phyloP scores from a whole-genome alignment of 192 early-diverging fungal genomes.

The Backusella circina region DNA sequence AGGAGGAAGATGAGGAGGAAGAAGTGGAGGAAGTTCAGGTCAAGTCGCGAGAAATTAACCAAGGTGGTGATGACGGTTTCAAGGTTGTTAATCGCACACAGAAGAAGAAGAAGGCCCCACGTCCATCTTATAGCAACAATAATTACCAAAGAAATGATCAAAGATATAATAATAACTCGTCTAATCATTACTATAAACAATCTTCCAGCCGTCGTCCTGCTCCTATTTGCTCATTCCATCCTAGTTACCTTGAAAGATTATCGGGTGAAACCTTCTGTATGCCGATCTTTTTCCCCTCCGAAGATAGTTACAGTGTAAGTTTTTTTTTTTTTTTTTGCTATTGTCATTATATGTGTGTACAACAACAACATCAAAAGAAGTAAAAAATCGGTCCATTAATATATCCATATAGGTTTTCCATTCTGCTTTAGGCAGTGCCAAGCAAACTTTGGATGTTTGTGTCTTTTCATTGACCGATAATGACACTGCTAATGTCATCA shows the following conservation, averaged over 20 bases:
- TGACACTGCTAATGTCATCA: conserved; percentile 58
- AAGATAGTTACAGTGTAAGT: conserved; percentile 30
- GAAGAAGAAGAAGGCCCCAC: not conserved
- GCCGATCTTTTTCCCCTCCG: conserved; percentile 33
- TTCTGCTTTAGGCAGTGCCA: conserved; percentile 36
- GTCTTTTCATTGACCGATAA: conserved; percentile 73
- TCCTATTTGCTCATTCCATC: conserved; percentile 7
- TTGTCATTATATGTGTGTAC: not conserved
- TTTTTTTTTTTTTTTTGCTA: not conserved
- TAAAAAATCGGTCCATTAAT: not conserved
- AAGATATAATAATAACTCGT: not conserved
- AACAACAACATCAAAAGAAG: not conserved
- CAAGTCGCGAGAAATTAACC: conserved; percentile 9
- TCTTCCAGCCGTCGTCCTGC: not conserved
- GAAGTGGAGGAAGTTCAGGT: not conserved
- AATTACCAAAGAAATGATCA: not conserved
- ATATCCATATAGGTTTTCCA: conserved; percentile 14
- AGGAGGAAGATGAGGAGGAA: not conserved
- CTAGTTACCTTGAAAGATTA: conserved; percentile 6
- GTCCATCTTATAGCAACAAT: not conserved
- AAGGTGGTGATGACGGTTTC: not conserved
- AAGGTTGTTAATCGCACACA: not conserved
- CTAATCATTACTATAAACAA: not conserved
- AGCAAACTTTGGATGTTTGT: conserved; percentile 56
- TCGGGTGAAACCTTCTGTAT: conserved; percentile 25